phyloP scores from a whole-genome alignment of 1,284 basidiomycete genomes.

The Cutaneotrichosporon sp. region DNA sequence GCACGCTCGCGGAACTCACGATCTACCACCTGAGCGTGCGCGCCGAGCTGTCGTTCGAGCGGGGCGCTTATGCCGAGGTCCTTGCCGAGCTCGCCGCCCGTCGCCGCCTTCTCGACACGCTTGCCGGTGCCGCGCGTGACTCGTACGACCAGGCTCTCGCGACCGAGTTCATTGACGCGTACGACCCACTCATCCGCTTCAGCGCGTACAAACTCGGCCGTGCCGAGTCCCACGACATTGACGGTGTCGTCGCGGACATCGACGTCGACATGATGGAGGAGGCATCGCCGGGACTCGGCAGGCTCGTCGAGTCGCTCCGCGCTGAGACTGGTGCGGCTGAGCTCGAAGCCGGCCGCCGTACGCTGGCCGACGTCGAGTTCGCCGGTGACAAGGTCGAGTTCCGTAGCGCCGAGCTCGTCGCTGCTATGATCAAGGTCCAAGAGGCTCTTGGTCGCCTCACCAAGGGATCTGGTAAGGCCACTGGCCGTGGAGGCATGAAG shows the following conservation, averaged over 20 bases:
- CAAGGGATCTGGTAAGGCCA: slow-evolving; percentile 52
- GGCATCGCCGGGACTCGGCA: slow-evolving; percentile 37
- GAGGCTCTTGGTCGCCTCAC: slow-evolving; percentile 62
- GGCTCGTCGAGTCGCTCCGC: slow-evolving; percentile 38
- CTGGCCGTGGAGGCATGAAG: slow-evolving; percentile 42
- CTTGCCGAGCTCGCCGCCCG: slow-evolving; percentile 75
- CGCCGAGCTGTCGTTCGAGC: slow-evolving; percentile 55
- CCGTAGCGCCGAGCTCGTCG: slow-evolving; percentile 86
- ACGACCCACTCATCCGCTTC: slow-evolving; percentile 87
- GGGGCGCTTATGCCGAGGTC: slow-evolving; percentile 73
- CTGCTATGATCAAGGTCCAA: slow-evolving; percentile 78
- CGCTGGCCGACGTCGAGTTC: slow-evolving; percentile 68
- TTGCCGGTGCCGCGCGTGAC: slow-evolving; percentile 60
- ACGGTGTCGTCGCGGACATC: slow-evolving; percentile 72
- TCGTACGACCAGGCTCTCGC: slow-evolving; percentile 88
- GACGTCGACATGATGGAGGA: slow-evolving; percentile 63
- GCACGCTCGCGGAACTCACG: slow-evolving; percentile 49
- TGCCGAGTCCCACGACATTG: slow-evolving; percentile 74
- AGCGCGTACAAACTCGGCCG: slow-evolving; percentile 78
- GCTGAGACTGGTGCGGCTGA: slow-evolving; percentile 53
- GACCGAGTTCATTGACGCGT: slow-evolving; percentile 76
- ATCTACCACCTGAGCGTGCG: slow-evolving; percentile 52
- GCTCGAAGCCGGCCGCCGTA: slow-evolving; percentile 58
- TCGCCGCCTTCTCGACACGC: slow-evolving; percentile 64
- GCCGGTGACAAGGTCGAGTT: slow-evolving; percentile 80